Conservation (phyloP, 805 yeast genomes). For the Ogataea ganodermae region DNA sequence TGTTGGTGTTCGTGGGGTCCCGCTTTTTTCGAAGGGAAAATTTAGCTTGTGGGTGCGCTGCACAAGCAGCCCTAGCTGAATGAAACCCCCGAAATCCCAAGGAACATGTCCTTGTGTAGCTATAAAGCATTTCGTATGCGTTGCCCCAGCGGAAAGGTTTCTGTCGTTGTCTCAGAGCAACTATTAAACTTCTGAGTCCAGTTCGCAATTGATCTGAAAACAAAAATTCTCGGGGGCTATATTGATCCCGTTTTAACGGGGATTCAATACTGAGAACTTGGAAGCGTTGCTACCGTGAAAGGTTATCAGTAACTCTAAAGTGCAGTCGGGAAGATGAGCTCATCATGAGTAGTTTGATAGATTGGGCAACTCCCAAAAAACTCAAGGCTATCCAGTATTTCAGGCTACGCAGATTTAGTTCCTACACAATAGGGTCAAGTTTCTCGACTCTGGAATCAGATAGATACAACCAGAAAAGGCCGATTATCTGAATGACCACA, state of each 20-base stretch:
- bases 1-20: background rate
- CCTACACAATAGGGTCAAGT: no score
- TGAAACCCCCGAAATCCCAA: constrained; percentile 4
- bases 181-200: background rate
- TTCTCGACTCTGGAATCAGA: no score
- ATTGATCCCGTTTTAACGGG: background rate
- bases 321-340: no score
- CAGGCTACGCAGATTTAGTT: no score
- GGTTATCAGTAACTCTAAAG: no score
- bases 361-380: no score
- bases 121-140: background rate
- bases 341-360: no score
- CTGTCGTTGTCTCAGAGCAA: background rate
- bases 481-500: no score
- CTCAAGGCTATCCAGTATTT: no score
- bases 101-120: background rate
- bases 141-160: background rate
- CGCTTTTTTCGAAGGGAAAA: constrained; percentile 18
- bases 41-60: constrained; percentile 10
- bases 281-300: no score
- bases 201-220: constrained; percentile 1
- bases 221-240: background rate
- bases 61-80: background rate
- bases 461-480: no score
- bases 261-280: no score